Evolutionary conservation across 2,329 filamentous ascomycete genomes (phyloP), one percentile per base, ranked within the genome.

Genomic region (Microcera coccophila): DNA sequence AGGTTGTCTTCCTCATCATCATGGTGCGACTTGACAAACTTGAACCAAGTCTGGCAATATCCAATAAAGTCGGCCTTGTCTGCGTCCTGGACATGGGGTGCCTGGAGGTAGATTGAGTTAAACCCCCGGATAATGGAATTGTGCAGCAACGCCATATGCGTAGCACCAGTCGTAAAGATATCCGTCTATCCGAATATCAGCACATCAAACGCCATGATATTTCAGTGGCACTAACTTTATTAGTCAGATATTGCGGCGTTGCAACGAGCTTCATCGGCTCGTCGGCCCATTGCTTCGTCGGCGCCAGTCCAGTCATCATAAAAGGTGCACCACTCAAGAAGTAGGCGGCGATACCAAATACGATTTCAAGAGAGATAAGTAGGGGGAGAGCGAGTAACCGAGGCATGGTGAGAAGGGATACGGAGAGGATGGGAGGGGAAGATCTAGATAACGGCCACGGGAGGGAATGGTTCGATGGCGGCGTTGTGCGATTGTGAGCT

Each of bases 61-160:
- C 70, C 71, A 40, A 82, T 62, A 51, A 84, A 84, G 58, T 76
- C 74, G 36, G 63, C 58, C 58, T 73, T 73, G 58, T 82, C 77
- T n/a, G 61, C 59, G 2, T 71, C 68, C 9, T 68, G 59, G 32
- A 82, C 61, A 52, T 75, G 66, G 10, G 72, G 70, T 1, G 77
- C 78, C 59, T 83, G 80, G 31, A 75, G 71, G 58, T 77, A 81
- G 56, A 84, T 81, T 54, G 72, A 75, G 62, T 84, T 84, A 67
- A 78, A 81, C 41, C 78, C 77, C 32, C 80, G 76, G 49, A 83
- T 74, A 54, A 84, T 76, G 42, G 74, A 67, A 54, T 84, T 84
- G 68, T 84, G 79, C 38, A 81, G 65, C 39, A 82, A 61, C 3
- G 72, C 70, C 79, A 82, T 83, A 61, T 83, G 75, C 14, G 77